phyloP scores from a whole-genome alignment of 768 basidiomycete species.

The Mrakia frigida region DNA sequence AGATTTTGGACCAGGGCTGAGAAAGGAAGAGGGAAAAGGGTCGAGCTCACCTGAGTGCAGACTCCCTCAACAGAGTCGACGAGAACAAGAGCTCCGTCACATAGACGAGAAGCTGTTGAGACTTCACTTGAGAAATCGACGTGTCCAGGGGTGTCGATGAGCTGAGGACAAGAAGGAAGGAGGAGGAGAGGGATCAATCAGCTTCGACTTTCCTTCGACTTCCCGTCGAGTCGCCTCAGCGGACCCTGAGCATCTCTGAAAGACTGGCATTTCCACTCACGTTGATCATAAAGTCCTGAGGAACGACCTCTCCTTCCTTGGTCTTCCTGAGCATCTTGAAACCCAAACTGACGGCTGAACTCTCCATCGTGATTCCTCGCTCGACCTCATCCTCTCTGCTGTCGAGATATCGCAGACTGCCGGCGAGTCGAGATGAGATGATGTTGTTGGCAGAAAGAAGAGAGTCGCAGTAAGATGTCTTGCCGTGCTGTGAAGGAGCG shows the following conservation, averaged over 20 bases:
- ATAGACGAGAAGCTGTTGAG: constrained; percentile 84
- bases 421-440: constrained; percentile 88
- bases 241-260: not conserved
- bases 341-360: constrained; percentile 59
- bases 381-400: constrained; percentile 96
- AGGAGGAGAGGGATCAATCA: not conserved
- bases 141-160: constrained; percentile 98
- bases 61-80: constrained; percentile 98
- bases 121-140: constrained; percentile 98
- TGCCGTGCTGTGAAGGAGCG: constrained; percentile 72
- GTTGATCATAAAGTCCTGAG: constrained; percentile 34
- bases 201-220: not conserved
- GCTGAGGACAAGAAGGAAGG: constrained; percentile 37
- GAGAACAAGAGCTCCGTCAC: constrained; percentile 90
- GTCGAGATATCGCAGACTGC: constrained; percentile 92
- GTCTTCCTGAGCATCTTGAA: constrained; percentile 35
- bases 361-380: constrained; percentile 98
- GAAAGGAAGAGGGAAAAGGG: not conserved
- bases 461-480: constrained; percentile 75
- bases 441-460: constrained; percentile 96
- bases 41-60: constrained; percentile 76
- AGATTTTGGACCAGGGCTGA: not conserved
- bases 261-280: not conserved
- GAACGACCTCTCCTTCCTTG: constrained; percentile 37
- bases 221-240: not conserved